A percentile compares a stretch with the other conserved stretches of the same genome.
Evolutionary conservation across 192 early-diverging fungal species (phyloP).

Genomic region (Mortierella hygrophila): DNA sequence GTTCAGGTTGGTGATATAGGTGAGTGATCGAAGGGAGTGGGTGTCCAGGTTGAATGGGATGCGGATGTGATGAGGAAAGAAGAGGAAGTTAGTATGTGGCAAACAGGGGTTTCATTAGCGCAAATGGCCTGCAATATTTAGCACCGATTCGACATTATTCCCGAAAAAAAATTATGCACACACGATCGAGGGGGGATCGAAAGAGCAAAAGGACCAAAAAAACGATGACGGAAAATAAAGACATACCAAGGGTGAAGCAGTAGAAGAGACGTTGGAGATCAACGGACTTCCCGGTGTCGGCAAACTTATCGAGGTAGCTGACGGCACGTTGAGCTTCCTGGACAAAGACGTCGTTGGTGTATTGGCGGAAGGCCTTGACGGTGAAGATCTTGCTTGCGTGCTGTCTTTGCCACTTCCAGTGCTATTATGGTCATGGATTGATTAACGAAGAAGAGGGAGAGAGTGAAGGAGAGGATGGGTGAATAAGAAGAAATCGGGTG

Average conservation of each 20-base stretch:
- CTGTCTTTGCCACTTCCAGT: constrained; percentile 50
- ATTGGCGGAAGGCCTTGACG: constrained; percentile 48
- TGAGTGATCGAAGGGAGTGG: background rate
- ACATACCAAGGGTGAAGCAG: constrained; percentile 57
- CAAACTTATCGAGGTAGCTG: constrained; percentile 21
- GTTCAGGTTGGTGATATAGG: background rate
- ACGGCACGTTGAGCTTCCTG: constrained; percentile 21
- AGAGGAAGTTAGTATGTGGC: background rate
- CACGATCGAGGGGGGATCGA: background rate
- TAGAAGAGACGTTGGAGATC: constrained; percentile 61
- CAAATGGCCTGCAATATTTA: background rate
- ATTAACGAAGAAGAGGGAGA: background rate
- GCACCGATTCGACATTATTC: background rate
- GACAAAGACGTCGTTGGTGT: constrained; percentile 48
- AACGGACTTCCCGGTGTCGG: constrained; percentile 28
- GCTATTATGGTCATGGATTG: constrained; percentile 9
- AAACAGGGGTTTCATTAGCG: background rate
- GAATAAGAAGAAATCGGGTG: background rate
- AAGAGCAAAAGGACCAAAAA: too few relatives aligned
- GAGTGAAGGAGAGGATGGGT: background rate
- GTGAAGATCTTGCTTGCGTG: constrained; percentile 40
- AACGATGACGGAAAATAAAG: background rate
- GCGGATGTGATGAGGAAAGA: background rate
- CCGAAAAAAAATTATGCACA: background rate
- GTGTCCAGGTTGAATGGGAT: background rate